phyloP scores from a whole-genome alignment of 2,329 filamentous ascomycete species.

The Aspergillus aculeatus region DNA sequence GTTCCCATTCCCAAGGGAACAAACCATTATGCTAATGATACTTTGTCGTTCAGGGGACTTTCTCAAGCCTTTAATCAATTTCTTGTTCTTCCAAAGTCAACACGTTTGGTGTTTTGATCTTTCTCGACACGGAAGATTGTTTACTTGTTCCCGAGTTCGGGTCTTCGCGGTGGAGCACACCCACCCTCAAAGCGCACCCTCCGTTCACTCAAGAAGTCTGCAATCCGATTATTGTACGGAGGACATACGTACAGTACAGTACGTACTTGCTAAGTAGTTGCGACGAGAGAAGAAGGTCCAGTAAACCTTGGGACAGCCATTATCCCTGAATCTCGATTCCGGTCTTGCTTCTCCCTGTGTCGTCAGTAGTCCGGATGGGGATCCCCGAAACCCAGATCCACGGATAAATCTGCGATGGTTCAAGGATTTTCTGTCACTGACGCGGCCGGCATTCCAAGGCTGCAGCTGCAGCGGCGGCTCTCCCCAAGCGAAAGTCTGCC shows the following conservation, averaged over 20 bases:
- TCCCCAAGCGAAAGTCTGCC: not conserved
- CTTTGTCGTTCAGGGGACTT: not conserved
- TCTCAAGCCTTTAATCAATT: not conserved
- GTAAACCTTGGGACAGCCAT: not conserved
- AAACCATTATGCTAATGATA: too few relatives aligned
- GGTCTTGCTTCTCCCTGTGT: not conserved
- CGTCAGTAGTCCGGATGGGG: not conserved
- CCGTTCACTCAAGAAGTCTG: not conserved
- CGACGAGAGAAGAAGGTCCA: not conserved
- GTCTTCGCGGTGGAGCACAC: constrained; percentile 15
- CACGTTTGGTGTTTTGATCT: constrained; percentile 19
- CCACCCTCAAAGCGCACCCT: constrained; percentile 1
- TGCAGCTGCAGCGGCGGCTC: not conserved
- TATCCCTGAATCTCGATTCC: not conserved
- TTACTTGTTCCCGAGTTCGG: constrained; percentile 16
- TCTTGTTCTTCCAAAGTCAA: not conserved
- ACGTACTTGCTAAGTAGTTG: constrained; percentile 1
- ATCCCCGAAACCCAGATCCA: not conserved
- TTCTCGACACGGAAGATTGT: constrained; percentile 22
- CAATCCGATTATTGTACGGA: constrained; percentile 6
- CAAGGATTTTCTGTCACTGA: not conserved
- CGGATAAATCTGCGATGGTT: not conserved
- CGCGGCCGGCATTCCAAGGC: not conserved
- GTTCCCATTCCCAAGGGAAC: not conserved
- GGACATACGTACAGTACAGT: too few relatives aligned